Conservation (phyloP, 441 rosid species). For the Eutrema salsugineum region DNA sequence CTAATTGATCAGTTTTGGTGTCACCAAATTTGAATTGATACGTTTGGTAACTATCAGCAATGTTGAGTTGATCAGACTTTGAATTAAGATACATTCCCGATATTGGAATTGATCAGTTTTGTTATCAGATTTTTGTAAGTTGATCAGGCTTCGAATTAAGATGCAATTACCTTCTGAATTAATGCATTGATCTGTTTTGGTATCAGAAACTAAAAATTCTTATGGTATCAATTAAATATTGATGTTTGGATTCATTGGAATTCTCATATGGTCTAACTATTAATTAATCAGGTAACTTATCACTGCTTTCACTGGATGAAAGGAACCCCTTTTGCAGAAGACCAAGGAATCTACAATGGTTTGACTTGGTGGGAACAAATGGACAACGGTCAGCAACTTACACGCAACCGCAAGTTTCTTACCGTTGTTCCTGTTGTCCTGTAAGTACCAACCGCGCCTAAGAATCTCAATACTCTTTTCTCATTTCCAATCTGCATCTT, state of each 20-base stretch:
- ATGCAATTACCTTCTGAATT: not conserved
- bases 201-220: not conserved
- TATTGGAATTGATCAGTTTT: not conserved
- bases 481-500: not conserved
- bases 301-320: slow-evolving; percentile 97
- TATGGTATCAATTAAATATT: not conserved
- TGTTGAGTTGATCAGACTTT: not conserved
- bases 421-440: slow-evolving; percentile 87
- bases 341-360: slow-evolving; percentile 90
- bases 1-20: not conserved
- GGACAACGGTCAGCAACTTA: slow-evolving; percentile 85
- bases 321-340: slow-evolving; percentile 96
- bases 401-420: slow-evolving; percentile 86
- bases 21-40: not conserved
- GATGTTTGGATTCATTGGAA: not conserved
- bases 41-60: not conserved
- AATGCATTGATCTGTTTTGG: not conserved
- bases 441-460: slow-evolving; percentile 39
- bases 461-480: not conserved
- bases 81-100: not conserved
- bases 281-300: slow-evolving; percentile 54
- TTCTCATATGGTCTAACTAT: not conserved
- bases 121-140: not conserved
- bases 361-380: slow-evolving; percentile 99
- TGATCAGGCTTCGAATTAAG: not conserved